Base-by-base conservation (phyloP, 805 yeast species). In the Debaryomyces prosopidis region DNA sequence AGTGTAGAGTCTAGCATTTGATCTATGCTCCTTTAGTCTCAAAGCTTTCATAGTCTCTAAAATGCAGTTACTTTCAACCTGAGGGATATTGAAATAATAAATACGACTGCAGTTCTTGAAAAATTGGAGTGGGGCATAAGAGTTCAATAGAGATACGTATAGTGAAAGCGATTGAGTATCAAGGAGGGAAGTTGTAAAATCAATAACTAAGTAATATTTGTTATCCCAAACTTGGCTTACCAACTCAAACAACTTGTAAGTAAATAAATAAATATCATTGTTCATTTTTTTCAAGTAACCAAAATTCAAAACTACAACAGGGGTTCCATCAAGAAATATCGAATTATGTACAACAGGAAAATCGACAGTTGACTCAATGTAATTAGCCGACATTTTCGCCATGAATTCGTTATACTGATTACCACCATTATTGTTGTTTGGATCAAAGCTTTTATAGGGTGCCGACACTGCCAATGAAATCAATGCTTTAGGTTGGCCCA, bases 211-310 rank as follows among this genome's bases (percentile, higher is more conserved):
- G 48, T 81, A 79, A 59, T 76, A 87, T 45, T 80, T 81, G 27
- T 79, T 74, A 16, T 83, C 81, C 91, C 95, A 85, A 19, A 87
- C 74, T 57, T 84, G 85, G 42, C 85, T 77, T 14, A 84, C 77
- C 3, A 80, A 75, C 52, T 86, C 89, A 43, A 87, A 75, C 6
- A 83, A 53, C 47, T 84, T 75, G 63, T 78, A 89, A 18, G 80
- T 66, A 19, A 84, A 63, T 4, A 79, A 65, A 36, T 85, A 85
- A 7, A 64, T 54, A 44, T 71, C 75, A 42, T 60, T 55, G 4
- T 68, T 60, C 32, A 79, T 68, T 6, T 59, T 55, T 30, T 53
- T 58, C 30, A 71, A 46, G 19, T 56, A 47, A 30, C 63, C 54
- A 50, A 75, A 71, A 36, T 80, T 77, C 19, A 85, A 53, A 3